Conservation (phyloP, 805 yeast species). For the Metschnikowia arizonensis region DNA sequence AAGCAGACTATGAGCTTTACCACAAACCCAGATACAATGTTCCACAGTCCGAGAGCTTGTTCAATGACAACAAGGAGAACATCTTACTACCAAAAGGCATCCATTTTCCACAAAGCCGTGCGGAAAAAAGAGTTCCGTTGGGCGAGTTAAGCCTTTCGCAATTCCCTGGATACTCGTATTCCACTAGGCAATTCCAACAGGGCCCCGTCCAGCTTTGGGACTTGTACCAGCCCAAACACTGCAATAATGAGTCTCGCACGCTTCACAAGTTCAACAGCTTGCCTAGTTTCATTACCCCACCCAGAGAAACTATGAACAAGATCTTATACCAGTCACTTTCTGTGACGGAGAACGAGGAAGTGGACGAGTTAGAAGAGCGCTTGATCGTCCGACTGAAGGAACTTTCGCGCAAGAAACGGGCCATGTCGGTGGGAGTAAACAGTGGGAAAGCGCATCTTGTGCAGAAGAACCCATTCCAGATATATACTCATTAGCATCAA, state of each 20-base stretch:
- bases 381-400: conserved; percentile 21
- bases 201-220: conserved; percentile 22
- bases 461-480: conserved; percentile 29
- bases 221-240: conserved; percentile 30
- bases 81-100: conserved; percentile 32
- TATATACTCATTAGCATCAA: conserved; percentile 10
- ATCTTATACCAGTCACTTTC: conserved; percentile 20
- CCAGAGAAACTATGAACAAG: conserved; percentile 22
- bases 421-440: conserved; percentile 39
- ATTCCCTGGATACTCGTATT: conserved; percentile 27
- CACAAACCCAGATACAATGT: conserved; percentile 9
- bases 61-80: conserved; percentile 40
- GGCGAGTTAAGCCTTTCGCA: conserved; percentile 26
- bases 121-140: conserved; percentile 24
- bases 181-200: conserved; percentile 8
- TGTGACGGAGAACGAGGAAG: conserved; percentile 1
- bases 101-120: conserved; percentile 9
- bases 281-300: conserved; percentile 36
- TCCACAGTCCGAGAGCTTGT: conserved; percentile 1
- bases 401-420: conserved; percentile 26
- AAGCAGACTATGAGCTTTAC: conserved; percentile 13
- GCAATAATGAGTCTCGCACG: conserved; percentile 24
- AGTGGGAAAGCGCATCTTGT: conserved; percentile 32
- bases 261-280: conserved; percentile 28
- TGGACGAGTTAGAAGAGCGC: conserved; percentile 20